Base-by-base conservation (phyloP, 306 rosid species). In the Parietaria judaica region DNA sequence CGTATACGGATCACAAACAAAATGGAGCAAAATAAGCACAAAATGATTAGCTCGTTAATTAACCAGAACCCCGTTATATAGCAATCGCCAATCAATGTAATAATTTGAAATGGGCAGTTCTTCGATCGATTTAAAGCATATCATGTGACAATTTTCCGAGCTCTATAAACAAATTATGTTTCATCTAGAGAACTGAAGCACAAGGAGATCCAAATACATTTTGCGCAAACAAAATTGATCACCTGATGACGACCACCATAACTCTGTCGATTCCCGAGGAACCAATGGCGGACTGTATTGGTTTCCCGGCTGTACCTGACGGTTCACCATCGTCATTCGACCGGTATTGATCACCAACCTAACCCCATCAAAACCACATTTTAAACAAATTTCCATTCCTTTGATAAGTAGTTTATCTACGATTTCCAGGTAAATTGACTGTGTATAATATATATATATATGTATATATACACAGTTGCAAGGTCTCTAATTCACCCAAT, bases 201-300 rank as follows among this genome's bases (percentile, higher is more conserved):
- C 31, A 23, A 23, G 31, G n/a, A n/a, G n/a, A 49, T 49, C 3
- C 8, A 49, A 3, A 49, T 49, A 4, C 8, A 31, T 7, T 5
- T 54, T 54, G 10, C 10, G 58, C 11, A 14, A 53, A 53, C 23
- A 3, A 53, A 4, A 17, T n/a, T 53, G 31, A 16, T 54, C 31
- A 91, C 98, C 96, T 82, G 80, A 85, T 85, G 71, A 91, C 96
- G 16, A 88, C 96, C 72, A 91, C 98, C 98, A 91, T 83, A 65
- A 91, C 86, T 84, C 88, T 88, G 69, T 91, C 96, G 68, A 91
- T 78, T 56, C 96, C 95, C 14, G 98, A 87, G 68, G 96, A 81
- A 64, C 60, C 80, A 71, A 91, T 83, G 31, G 96, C 95, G 66
- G 98, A 76, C 46, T 74, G 80, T 71, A 91, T 91, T 15, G 96